Evolutionary conservation across 768 basidiomycete genomes (phyloP).

Genomic region (Sarcomyxa edulis): DNA sequence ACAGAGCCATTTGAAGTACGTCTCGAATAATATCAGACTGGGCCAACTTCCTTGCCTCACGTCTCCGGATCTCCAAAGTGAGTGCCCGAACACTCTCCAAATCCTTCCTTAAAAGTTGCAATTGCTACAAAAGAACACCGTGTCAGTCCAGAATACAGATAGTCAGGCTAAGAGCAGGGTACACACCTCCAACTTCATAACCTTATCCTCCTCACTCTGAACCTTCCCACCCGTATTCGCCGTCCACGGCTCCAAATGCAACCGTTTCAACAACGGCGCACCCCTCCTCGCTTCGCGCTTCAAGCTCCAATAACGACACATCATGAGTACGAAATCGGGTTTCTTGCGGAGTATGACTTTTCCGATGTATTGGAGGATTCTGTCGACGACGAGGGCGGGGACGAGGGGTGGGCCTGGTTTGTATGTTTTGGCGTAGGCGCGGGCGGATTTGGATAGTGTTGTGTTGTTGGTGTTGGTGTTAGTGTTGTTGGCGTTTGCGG

Average conservation of each 20-base stretch:
- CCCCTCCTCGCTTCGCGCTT: slow-evolving; percentile 92
- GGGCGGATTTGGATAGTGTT: slow-evolving; percentile 69
- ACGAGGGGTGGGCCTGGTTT: slow-evolving; percentile 91
- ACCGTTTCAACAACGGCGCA: slow-evolving; percentile 85
- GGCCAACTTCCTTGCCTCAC: slow-evolving; percentile 76
- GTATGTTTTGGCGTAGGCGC: slow-evolving; percentile 89
- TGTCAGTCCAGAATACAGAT: background rate
- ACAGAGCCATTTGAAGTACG: slow-evolving; percentile 58
- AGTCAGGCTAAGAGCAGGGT: background rate
- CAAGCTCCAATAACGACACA: slow-evolving; percentile 95
- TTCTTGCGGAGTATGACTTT: slow-evolving; percentile 73
- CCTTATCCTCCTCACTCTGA: slow-evolving; percentile 79
- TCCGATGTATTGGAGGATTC: slow-evolving; percentile 68
- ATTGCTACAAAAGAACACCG: slow-evolving; percentile 24
- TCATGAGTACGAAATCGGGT: slow-evolving; percentile 63
- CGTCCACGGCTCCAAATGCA: slow-evolving; percentile 98
- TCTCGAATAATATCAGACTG: slow-evolving; percentile 65
- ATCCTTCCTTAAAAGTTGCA: slow-evolving; percentile 68
- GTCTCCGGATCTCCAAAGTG: slow-evolving; percentile 61
- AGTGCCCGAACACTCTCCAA: slow-evolving; percentile 69
- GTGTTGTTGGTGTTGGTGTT: slow-evolving; percentile 30
- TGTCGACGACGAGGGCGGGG: slow-evolving; percentile 77
- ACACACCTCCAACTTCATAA: slow-evolving; percentile 74
- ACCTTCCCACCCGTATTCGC: slow-evolving; percentile 58
- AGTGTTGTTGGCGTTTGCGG: slow-evolving; percentile 31